Evolutionary conservation across 1,139 yeast species (phyloP).

Genomic region (Meyerozyma carpophila): DNA sequence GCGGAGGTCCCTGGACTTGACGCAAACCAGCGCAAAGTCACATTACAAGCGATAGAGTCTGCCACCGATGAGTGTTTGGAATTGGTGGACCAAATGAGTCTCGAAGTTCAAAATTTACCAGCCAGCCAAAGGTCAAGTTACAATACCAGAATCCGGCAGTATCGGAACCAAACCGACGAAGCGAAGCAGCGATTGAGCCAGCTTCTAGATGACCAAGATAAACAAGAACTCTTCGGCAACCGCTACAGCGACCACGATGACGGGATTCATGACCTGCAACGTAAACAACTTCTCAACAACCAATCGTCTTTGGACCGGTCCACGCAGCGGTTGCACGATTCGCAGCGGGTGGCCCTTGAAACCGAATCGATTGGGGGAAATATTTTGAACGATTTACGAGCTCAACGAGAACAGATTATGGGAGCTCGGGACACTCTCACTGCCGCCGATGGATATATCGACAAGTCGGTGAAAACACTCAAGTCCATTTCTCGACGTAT

Average conservation of each 20-base stretch:
- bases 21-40: constrained; percentile 45
- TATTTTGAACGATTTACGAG: constrained; percentile 79
- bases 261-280: constrained; percentile 58
- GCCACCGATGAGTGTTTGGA: constrained; percentile 77
- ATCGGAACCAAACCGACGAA: constrained; percentile 55
- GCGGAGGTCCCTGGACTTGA: constrained; percentile 49
- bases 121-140: constrained; percentile 61
- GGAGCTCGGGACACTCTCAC: constrained; percentile 79
- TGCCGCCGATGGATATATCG: constrained; percentile 93
- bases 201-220: constrained; percentile 57
- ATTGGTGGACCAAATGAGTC: constrained; percentile 70
- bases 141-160: constrained; percentile 68
- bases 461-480: constrained; percentile 79
- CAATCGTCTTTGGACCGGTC: constrained; percentile 81
- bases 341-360: constrained; percentile 86
- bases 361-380: constrained; percentile 91
- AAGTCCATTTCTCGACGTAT: constrained; percentile 90
- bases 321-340: constrained; percentile 77
- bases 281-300: constrained; percentile 74
- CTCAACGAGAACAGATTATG: constrained; percentile 88
- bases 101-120: constrained; percentile 79
- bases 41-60: constrained; percentile 57
- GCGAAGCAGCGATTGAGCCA: constrained; percentile 48
- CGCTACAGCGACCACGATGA: constrained; percentile 34
- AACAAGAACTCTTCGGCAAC: constrained; percentile 63